Percentiles rank a stretch among this genome's conserved stretches.
These are phyloP conservation scores for Blastocystis sp. DNA, from an alignment of 352 stramenopile species.

Conservation along the genomic window DNA sequence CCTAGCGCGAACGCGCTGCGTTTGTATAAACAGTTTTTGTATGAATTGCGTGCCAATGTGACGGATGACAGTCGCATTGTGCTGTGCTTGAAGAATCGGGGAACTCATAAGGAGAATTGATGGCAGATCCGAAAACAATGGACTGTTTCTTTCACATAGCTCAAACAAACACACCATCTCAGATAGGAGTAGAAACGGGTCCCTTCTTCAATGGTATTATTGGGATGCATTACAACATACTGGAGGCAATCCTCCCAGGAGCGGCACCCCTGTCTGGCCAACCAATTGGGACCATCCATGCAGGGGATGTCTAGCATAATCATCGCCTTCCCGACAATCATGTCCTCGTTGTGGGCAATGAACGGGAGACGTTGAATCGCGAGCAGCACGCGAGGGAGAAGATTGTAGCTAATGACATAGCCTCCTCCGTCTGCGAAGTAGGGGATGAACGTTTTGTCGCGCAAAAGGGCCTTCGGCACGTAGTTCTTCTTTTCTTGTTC, in stretches of 20 bases:
- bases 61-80: slow-evolving; percentile 36
- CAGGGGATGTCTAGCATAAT: not conserved
- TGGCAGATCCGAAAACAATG: too few relatives aligned
- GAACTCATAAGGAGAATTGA: too few relatives aligned
- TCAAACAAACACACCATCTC: not conserved
- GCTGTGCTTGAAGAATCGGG: slow-evolving; percentile 18
- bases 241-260: not conserved
- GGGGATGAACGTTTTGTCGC: not conserved
- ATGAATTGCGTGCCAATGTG: not conserved
- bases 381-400: not conserved
- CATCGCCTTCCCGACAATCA: not conserved
- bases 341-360: not conserved
- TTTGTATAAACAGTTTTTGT: slow-evolving; percentile 35
- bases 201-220: not conserved
- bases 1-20: slow-evolving; percentile 5
- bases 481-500: slow-evolving; percentile 1
- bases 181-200: slow-evolving; percentile 15
- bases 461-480: not conserved
- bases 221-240: slow-evolving; percentile 6
- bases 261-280: not conserved
- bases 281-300: not conserved
- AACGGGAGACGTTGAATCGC: not conserved
- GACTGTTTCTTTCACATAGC: too few relatives aligned
- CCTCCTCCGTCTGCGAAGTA: not conserved
- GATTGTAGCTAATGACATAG: not conserved